Base-by-base conservation (phyloP, 1,284 basidiomycete species). In the Ustilago trichophora region DNA sequence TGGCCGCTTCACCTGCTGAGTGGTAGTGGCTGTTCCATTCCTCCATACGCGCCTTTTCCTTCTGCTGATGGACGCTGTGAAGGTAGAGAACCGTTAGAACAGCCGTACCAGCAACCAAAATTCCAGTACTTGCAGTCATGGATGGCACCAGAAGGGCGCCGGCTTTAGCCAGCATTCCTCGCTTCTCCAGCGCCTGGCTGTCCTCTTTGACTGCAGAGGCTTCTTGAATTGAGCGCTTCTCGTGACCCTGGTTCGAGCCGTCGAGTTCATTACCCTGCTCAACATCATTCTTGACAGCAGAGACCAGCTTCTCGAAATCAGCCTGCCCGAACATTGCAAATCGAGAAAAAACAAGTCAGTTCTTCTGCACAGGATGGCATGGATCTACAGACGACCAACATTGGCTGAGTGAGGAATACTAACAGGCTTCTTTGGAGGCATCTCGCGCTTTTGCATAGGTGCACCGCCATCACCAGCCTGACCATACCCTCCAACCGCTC, bases 1-100 rank as follows among this genome's bases (percentile, higher is more conserved):
- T 31, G 12, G 66, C 66, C 0, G 66, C 66, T 2, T 63, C 59
- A 16, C 59, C 55, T 1, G 59, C 42, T 1, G 50, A 50, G 35
- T 59, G 59, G 19, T 26, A 58, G 13, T 55, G 27, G 29, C 51
- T 52, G 45, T 52, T 51, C 18, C 19, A 63, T 12, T 47, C 25
- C 2, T 43, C 33, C 15, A 40, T n/a, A 1, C 32, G 18, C 3
- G 41, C 54, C 9, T 41, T 12, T 16, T 63, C 6, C 22, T 59
- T 63, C 21, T 46, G 16, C 26, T 58, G 19, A 29, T 69, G 66
- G 31, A 62, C 32, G 15, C 25, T 40, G 38, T 55, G 46, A 5
- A 68, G 55, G 34, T 51, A 58, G 16, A 59, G 32, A 10, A 50
- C 40, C 0, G 52, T 58, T 22, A 55, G 42, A 10, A 52, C 26